Evolutionary conservation across 2,329 filamentous ascomycete genomes (phyloP).

Genomic region (Ampelomyces quisqualis): DNA sequence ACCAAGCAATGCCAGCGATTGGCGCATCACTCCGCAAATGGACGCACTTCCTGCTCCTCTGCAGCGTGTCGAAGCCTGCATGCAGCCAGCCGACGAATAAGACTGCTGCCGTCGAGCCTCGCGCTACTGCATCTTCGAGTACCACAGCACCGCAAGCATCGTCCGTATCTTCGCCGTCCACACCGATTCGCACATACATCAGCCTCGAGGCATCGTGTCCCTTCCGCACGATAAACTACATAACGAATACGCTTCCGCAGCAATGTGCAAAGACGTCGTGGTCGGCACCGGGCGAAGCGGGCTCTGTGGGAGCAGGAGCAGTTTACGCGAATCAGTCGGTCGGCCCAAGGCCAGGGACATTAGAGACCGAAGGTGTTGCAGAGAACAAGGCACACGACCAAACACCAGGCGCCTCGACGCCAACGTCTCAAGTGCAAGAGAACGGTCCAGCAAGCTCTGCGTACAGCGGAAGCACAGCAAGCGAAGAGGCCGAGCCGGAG

Average conservation of each 20-base stretch:
- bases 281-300: slow-evolving; percentile 30
- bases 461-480: slow-evolving; percentile 11
- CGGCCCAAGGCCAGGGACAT: slow-evolving; percentile 13
- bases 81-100: slow-evolving; percentile 38
- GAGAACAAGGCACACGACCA: slow-evolving; percentile 9
- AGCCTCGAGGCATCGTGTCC: slow-evolving; percentile 48
- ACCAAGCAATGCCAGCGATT: slow-evolving; percentile 44
- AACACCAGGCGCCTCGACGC: slow-evolving; percentile 1
- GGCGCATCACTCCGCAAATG: slow-evolving; percentile 42
- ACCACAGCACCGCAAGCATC: slow-evolving; percentile 17
- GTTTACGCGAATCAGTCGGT: slow-evolving; percentile 13
- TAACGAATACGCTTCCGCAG: slow-evolving; percentile 74
- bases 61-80: slow-evolving; percentile 31
- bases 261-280: slow-evolving; percentile 71
- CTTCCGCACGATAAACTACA: slow-evolving; percentile 73
- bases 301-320: slow-evolving; percentile 12
- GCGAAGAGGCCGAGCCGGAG: slow-evolving; percentile 49
- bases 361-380: slow-evolving; percentile 11
- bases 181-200: slow-evolving; percentile 18
- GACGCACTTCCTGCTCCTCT: slow-evolving; percentile 37
- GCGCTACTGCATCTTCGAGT: slow-evolving; percentile 30
- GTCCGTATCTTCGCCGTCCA: slow-evolving; percentile 12
- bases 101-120: slow-evolving; percentile 21
- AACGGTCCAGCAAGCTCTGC: slow-evolving; percentile 8
- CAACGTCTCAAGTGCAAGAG: slow-evolving; percentile 9